Percentiles rank a stretch among this genome's conserved stretches.
phyloP scores from a whole-genome alignment of 495 filamentous ascomycete species.

The Podospora pseudoanserina region DNA sequence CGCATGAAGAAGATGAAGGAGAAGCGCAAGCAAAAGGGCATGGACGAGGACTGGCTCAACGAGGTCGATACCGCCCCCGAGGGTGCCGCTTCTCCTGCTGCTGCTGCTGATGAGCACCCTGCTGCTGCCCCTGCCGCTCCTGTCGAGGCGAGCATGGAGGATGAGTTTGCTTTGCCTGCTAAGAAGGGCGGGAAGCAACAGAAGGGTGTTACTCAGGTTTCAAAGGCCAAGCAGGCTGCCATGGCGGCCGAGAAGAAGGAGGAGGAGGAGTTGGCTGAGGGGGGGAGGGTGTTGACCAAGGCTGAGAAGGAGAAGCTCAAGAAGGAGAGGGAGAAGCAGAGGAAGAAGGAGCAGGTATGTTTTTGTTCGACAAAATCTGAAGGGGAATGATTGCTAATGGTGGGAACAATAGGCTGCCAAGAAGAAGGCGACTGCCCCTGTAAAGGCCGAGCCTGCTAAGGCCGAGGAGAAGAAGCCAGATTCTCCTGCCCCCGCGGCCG shows the following conservation, averaged over 20 bases:
- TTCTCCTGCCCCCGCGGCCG: conserved; percentile 21
- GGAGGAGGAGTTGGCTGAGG: conserved; percentile 54
- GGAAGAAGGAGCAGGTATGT: conserved; percentile 83
- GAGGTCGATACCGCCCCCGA: conserved; percentile 56
- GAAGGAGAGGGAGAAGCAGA: conserved; percentile 92
- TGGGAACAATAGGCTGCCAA: conserved; percentile 54
- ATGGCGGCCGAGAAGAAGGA: conserved; percentile 39
- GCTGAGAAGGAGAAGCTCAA: conserved; percentile 95
- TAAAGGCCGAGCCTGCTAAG: conserved; percentile 52
- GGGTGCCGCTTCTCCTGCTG: conserved; percentile 41
- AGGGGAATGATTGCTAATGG: conserved; percentile 15
- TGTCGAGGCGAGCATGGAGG: conserved; percentile 78
- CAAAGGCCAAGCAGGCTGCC: conserved; percentile 40
- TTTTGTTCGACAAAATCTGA: background rate
- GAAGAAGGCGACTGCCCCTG: conserved; percentile 57
- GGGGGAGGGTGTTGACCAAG: conserved; percentile 76
- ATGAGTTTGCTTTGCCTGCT: conserved; percentile 77
- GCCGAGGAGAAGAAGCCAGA: conserved; percentile 46
- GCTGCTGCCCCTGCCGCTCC: conserved; percentile 49
- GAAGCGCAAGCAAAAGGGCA: conserved; percentile 91
- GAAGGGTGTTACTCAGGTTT: conserved; percentile 65
- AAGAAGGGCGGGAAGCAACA: conserved; percentile 94
- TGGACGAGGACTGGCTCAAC: conserved; percentile 69
- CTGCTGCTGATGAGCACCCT: conserved; percentile 34
- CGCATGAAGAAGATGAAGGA: conserved; percentile 83